These are phyloP conservation scores for Calonectria henricotiae DNA, from an alignment of 2,329 filamentous ascomycete species.

Conservation along the genomic window DNA sequence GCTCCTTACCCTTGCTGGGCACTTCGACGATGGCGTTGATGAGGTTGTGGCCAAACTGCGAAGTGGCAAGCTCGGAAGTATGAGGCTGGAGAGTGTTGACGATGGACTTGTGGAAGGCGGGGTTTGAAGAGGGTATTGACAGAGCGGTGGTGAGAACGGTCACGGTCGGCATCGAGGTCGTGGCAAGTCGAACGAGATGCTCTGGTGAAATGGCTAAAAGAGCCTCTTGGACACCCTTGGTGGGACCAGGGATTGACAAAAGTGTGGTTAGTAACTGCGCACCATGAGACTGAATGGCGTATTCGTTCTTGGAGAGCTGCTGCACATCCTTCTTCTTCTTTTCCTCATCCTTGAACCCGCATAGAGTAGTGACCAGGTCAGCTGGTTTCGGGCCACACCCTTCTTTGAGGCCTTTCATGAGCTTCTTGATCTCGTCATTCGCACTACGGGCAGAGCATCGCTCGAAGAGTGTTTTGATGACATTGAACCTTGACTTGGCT, in stretches of 20 bases:
- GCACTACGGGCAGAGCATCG: conserved; percentile 81
- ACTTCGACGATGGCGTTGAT: conserved; percentile 67
- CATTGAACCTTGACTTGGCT: conserved; percentile 81
- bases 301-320: conserved; percentile 71
- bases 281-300: conserved; percentile 76
- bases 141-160: conserved; percentile 69
- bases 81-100: conserved; percentile 66
- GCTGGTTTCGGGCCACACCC: conserved; percentile 67
- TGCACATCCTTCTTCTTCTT: conserved; percentile 59
- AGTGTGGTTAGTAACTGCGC: conserved; percentile 87
- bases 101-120: conserved; percentile 72
- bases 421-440: conserved; percentile 66
- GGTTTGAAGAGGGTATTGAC: conserved; percentile 64
- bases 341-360: conserved; percentile 61
- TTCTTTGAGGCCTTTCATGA: conserved; percentile 66
- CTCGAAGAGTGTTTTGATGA: conserved; percentile 88
- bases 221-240: conserved; percentile 82
- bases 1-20: conserved; percentile 66
- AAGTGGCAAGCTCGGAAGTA: conserved; percentile 64
- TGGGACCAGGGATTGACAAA: conserved; percentile 81
- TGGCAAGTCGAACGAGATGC: conserved; percentile 77
- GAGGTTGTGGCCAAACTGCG: conserved; percentile 69
- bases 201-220: conserved; percentile 73
- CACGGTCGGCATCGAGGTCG: conserved; percentile 66
- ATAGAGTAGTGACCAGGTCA: conserved; percentile 67